These are phyloP conservation scores for Lactifluus subvellereus DNA, from an alignment of 768 basidiomycete genomes.

Conservation along the genomic window DNA sequence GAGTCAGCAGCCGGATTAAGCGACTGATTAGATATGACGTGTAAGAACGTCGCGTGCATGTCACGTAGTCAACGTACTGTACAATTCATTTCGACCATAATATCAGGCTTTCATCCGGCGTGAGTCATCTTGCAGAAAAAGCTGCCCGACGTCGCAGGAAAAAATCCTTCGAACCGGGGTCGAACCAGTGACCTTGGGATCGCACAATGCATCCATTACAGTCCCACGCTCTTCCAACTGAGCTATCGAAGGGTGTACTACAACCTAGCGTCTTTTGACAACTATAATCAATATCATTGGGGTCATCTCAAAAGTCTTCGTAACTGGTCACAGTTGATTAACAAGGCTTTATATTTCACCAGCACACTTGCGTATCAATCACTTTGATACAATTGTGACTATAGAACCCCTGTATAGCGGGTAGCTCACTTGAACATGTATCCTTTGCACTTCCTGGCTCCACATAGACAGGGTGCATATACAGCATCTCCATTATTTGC, in stretches of 20 bases:
- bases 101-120: neutral
- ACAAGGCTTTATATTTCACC: neutral
- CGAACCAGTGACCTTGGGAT: slow-evolving; percentile 24
- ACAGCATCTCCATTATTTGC: slow-evolving; percentile 36
- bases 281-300: too few relatives aligned
- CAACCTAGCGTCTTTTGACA: neutral
- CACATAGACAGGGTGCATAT: slow-evolving; percentile 46
- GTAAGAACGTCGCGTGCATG: neutral
- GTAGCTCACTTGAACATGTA: slow-evolving; percentile 26
- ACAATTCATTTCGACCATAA: neutral
- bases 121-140: neutral
- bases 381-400: neutral
- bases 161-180: slow-evolving; percentile 23
- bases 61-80: neutral
- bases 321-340: neutral
- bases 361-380: neutral
- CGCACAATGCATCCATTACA: slow-evolving; percentile 11
- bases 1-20: neutral
- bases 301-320: too few relatives aligned
- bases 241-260: slow-evolving; percentile 22
- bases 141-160: neutral
- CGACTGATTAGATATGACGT: neutral
- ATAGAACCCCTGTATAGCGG: neutral
- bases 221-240: slow-evolving; percentile 24
- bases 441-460: slow-evolving; percentile 47